Base-by-base conservation (phyloP, 257 asterid genomes). In the Asclepias syriaca region DNA sequence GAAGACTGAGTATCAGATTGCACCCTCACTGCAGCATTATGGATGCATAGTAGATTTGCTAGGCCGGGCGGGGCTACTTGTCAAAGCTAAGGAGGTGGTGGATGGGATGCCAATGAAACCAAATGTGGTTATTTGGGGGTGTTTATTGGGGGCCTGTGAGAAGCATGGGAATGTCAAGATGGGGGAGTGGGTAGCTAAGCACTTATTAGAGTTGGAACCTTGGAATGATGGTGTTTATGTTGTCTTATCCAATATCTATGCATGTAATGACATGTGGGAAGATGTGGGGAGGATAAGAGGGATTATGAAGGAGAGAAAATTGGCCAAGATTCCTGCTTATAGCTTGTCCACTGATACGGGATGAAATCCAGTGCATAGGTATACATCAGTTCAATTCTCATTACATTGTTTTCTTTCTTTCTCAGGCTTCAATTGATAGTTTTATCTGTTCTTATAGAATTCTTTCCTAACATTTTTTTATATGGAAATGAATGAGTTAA, bases 41-140 rank as follows among this genome's bases (percentile, higher is more conserved):
- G 99, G 97, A 68, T 94, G 98, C 87, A 87, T 89, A 95, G 90
- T 81, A 27, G 97, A 91, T 78, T 82, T 94, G 88, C 86, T 94
- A 16, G 98, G 98, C 1, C 84, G 96, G 66, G 89, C 84, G 4
- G 96, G 99, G 75, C 78, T 89, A 87, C 81, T 94, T 6, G 86
- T 83, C 15, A 95, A 89, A 82, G 97, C 96, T 5, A 85, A 71
- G 81, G 72, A 18, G 77, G 85, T 85, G 91, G 86, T 93, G 72
- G 97, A 88, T 61, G 74, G 67, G 69, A 94, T 94, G 99, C 95
- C 96, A 22, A 83, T 93, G 93, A 85, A 80, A 69, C 86, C 96
- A 13, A 93, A 91, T 88, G 93, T 81, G 66, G 90, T 90, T 56
- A 79, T 94, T 63, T 91, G 91, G 95, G 98, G 97, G 49, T 88